Percentiles rank a stretch among this genome's conserved stretches.
Conservation (phyloP, 371 early-diverging fungal species). For the Batkoa obscura region DNA sequence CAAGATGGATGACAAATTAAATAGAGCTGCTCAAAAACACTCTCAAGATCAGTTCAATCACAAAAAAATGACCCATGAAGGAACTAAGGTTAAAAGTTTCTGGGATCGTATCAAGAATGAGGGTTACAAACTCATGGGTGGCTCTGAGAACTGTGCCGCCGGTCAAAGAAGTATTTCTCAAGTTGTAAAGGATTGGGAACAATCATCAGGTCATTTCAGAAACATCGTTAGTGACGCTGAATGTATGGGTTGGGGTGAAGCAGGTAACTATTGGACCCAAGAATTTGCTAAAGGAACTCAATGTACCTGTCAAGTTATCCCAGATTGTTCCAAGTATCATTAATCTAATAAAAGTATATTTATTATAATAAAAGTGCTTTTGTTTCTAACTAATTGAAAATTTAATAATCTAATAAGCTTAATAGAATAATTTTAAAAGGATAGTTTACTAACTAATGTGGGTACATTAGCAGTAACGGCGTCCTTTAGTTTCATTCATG, state of each 20-base stretch:
- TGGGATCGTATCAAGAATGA: not conserved
- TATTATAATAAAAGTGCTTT: too few relatives aligned
- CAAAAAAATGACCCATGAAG: not conserved
- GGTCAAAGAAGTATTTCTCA: not conserved
- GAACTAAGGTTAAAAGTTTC: not conserved
- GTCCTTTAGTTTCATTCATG: too few relatives aligned
- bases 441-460: too few relatives aligned
- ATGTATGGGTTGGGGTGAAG: not conserved
- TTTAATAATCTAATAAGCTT: too few relatives aligned
- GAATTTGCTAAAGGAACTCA: not conserved
- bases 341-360: too few relatives aligned
- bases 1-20: not conserved
- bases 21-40: not conserved
- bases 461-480: too few relatives aligned
- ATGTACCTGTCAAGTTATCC: not conserved
- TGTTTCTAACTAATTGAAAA: too few relatives aligned
- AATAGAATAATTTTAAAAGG: too few relatives aligned
- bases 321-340: too few relatives aligned
- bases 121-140: not conserved
- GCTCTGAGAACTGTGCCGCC: slow-evolving; percentile 2
- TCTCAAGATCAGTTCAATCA: not conserved
- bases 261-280: not conserved
- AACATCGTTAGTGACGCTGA: slow-evolving; percentile 6
- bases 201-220: slow-evolving; percentile 8
- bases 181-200: slow-evolving; percentile 6